Evolutionary conservation across 495 filamentous ascomycete species (phyloP).

Genomic region (Podospora conica): DNA sequence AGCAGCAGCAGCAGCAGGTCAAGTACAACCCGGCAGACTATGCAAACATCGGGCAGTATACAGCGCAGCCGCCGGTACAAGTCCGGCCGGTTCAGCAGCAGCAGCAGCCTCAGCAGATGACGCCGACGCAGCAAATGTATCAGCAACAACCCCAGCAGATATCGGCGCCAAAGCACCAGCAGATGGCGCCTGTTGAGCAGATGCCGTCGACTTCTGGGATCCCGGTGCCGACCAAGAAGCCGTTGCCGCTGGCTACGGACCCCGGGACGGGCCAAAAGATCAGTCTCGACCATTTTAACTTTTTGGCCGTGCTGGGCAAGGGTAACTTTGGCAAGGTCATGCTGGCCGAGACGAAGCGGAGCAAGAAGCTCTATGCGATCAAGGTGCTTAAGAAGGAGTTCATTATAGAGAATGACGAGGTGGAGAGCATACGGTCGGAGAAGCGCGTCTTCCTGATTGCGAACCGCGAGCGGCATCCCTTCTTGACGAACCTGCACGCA

Average conservation of each 20-base stretch:
- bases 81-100: conserved; percentile 27
- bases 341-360: conserved; percentile 92
- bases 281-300: conserved; percentile 97
- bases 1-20: conserved; percentile 36
- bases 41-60: conserved; percentile 51
- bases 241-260: conserved; percentile 53
- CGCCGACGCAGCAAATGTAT: conserved; percentile 35
- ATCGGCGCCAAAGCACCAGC: conserved; percentile 35
- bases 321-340: conserved; percentile 99
- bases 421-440: conserved; percentile 97
- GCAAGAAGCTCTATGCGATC: conserved; percentile 91
- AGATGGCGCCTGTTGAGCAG: conserved; percentile 25
- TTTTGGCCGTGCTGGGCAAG: conserved; percentile 96
- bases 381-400: conserved; percentile 99
- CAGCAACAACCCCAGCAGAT: conserved; percentile 18
- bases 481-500: conserved; percentile 90
- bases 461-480: conserved; percentile 96
- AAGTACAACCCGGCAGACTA: conserved; percentile 71
- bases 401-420: conserved; percentile 99
- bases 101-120: conserved; percentile 10
- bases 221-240: conserved; percentile 40
- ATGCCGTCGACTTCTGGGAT: conserved; percentile 26
- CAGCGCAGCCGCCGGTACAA: conserved; percentile 36
- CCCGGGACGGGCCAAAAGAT: conserved; percentile 69
- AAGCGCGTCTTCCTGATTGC: conserved; percentile 96